These are phyloP conservation scores for Brettanomyces nanus DNA, from an alignment of 805 yeast genomes.

Conservation along the genomic window DNA sequence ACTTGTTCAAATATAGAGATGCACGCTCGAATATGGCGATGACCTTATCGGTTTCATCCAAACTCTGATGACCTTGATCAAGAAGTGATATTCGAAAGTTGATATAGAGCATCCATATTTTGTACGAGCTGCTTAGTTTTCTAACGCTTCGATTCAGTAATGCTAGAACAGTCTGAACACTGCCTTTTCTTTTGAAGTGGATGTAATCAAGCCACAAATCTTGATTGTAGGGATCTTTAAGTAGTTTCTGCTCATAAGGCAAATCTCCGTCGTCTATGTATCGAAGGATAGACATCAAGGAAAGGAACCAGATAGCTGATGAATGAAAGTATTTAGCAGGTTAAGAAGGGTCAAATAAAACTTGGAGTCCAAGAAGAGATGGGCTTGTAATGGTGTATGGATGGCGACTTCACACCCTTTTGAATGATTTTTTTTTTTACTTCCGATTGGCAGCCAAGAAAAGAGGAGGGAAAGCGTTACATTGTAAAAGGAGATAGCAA, in stretches of 20 bases:
- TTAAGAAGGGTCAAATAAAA: too few relatives aligned
- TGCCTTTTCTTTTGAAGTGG: slow-evolving; percentile 21
- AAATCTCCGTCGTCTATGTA: slow-evolving; percentile 23
- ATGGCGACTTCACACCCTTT: too few relatives aligned
- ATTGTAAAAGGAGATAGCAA: too few relatives aligned
- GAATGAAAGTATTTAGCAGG: too few relatives aligned
- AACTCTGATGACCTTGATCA: background rate
- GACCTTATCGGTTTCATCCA: slow-evolving; percentile 6
- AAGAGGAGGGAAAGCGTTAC: too few relatives aligned
- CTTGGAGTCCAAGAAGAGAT: too few relatives aligned
- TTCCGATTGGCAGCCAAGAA: too few relatives aligned
- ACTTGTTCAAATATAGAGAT: slow-evolving; percentile 32
- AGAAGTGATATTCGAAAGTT: slow-evolving; percentile 27
- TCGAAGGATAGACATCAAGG: too few relatives aligned
- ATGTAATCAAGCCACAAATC: slow-evolving; percentile 40
- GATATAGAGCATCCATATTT: slow-evolving; percentile 47
- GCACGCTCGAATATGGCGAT: slow-evolving; percentile 37
- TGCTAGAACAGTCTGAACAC: slow-evolving; percentile 24
- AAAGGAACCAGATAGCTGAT: too few relatives aligned
- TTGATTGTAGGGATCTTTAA: slow-evolving; percentile 27
- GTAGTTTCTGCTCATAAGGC: slow-evolving; percentile 28
- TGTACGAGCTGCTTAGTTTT: slow-evolving; percentile 35
- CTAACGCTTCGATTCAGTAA: slow-evolving; percentile 45
- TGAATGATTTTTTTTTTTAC: too few relatives aligned
- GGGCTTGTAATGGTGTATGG: too few relatives aligned